Percentiles rank a stretch among this genome's conserved stretches.
Evolutionary conservation across 2,329 filamentous ascomycete genomes (phyloP).

Genomic region (Neofusicoccum kwambonambiense): DNA sequence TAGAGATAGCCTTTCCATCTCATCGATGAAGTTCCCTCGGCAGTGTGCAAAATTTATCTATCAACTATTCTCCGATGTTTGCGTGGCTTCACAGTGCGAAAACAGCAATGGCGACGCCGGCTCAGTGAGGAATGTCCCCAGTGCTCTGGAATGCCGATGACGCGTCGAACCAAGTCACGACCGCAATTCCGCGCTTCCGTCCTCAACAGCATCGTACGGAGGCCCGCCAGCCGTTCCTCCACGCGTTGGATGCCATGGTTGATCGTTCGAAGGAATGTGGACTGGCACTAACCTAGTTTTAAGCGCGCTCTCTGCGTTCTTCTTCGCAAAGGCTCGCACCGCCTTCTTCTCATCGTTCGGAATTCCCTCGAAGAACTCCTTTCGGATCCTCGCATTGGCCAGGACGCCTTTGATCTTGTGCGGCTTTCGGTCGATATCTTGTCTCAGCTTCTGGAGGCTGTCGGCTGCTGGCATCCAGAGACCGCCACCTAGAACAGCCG

Average conservation of each 20-base stretch:
- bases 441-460: slow-evolving; percentile 65
- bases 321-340: slow-evolving; percentile 64
- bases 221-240: background rate
- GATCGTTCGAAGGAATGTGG: background rate
- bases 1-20: slow-evolving; percentile 12
- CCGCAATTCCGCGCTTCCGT: background rate
- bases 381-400: slow-evolving; percentile 59
- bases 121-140: background rate
- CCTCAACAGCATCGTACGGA: background rate
- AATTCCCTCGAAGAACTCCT: slow-evolving; percentile 62
- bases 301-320: slow-evolving; percentile 72
- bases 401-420: slow-evolving; percentile 68
- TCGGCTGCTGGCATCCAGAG: slow-evolving; percentile 74
- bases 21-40: background rate
- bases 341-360: slow-evolving; percentile 58
- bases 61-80: background rate
- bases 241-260: background rate
- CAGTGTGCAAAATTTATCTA: slow-evolving; percentile 6
- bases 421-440: slow-evolving; percentile 72
- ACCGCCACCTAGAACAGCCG: slow-evolving; percentile 61
- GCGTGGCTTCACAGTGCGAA: background rate
- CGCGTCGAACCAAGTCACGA: background rate
- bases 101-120: background rate
- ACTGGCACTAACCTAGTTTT: slow-evolving; percentile 72
- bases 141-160: background rate